Evolutionary conservation across 345 rosid species (phyloP), one percentile per base, ranked within the genome.

Genomic region (Eucalyptus erythrocorys): DNA sequence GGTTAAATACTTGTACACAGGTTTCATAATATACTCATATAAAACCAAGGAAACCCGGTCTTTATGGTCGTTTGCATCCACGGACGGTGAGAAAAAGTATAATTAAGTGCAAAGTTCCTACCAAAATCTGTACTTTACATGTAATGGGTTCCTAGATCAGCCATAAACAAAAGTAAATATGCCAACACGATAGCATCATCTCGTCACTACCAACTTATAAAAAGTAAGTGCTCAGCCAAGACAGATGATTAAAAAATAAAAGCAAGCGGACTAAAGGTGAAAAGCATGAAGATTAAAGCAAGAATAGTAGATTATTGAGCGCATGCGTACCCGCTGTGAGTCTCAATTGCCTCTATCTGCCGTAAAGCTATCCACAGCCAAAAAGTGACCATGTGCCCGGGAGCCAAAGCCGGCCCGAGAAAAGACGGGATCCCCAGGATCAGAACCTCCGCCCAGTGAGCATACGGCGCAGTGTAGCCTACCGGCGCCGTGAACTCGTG

Each of bases 301-400:
- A 61, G 64, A 13, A 13, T 42, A 51, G 87, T 55, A 76, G 85
- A 40, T 88, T 81, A n/a, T 53, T 81, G 59, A 85, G 94, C 89
- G 94, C 89, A 90, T 89, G 93, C 95, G 86, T 95, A 97, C 99
- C 99, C 99, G 79, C 99, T 95, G 93, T 97, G 99, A 48, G 99
- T 96, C 89, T 96, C 99, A 66, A 97, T 95, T 4, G 99, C 98
- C 91, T 98, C 99, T 49, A 96, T 89, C 93, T 96, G 98, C 91
- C 99, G 93, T 89, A 96, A 92, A 93, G 93, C 97, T 49, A 98
- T 95, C 99, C 99, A 97, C 59, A 94, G 88, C 98, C 99, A 97
- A 89, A 97, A 95, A 37, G 99, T 97, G 80, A 95, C 91, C 93
- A 97, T 95, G 90, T 97, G 99, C n/a, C 99, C 97, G 71, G 99